These are phyloP conservation scores for Mimosa bimucronata DNA, from an alignment of 306 rosid genomes.

Conservation along the genomic window DNA sequence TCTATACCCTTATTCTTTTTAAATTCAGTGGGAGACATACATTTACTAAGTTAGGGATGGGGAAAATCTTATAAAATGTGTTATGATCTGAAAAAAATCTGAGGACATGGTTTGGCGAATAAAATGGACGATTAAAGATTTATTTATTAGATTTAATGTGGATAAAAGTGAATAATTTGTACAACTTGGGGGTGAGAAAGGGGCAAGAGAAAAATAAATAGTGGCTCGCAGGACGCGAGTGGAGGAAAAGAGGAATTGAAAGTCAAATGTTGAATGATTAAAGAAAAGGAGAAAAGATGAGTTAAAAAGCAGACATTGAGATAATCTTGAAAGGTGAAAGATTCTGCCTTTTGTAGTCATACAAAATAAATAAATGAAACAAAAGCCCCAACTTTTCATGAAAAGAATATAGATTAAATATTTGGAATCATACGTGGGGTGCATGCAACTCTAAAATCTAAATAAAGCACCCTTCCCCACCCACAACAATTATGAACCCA, in stretches of 20 bases:
- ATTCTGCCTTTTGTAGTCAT: not conserved
- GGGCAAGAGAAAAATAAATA: not conserved
- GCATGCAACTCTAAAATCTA: slow-evolving; percentile 20
- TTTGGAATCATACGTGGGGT: slow-evolving; percentile 3
- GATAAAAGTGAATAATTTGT: not conserved
- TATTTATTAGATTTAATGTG: not conserved
- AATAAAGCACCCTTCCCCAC: not conserved
- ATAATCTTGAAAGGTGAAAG: not conserved
- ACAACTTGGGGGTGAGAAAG: not conserved
- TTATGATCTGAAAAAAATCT: not conserved
- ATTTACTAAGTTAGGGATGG: not conserved
- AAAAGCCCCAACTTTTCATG: not conserved
- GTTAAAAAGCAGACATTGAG: slow-evolving; percentile 9
- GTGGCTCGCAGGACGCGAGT: not conserved
- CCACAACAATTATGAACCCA: not conserved
- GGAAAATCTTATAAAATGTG: not conserved
- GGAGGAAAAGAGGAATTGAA: not conserved
- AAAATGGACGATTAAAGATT: not conserved
- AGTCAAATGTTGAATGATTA: slow-evolving; percentile 19
- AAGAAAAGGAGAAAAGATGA: not conserved
- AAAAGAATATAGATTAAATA: not conserved
- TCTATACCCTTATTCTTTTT: not conserved
- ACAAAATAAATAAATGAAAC: not conserved
- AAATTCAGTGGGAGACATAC: not conserved
- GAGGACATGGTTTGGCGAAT: too few species aligned